Percentiles rank a stretch among this genome's conserved stretches.
These are phyloP conservation scores for Xerocomus brunneocitrinus DNA, from an alignment of 768 basidiomycete genomes.

Conservation along the genomic window DNA sequence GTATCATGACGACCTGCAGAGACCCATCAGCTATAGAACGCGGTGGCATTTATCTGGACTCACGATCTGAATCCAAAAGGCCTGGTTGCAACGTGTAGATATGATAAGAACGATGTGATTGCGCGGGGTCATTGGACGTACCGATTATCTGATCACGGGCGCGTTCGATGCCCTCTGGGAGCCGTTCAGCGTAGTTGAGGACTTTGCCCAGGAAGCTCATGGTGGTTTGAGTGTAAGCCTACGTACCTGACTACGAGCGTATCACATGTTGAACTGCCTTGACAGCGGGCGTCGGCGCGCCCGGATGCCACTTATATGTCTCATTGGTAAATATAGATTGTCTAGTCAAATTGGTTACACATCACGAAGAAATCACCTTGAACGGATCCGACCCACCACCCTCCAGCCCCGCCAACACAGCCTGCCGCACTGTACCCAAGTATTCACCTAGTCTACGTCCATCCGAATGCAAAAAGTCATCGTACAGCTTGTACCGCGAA, in stretches of 20 bases:
- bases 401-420: conserved; percentile 68
- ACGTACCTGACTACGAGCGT: background rate
- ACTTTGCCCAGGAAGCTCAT: conserved; percentile 43
- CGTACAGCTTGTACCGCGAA: conserved; percentile 78
- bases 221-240: conserved; percentile 3
- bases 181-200: conserved; percentile 30
- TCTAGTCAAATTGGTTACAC: background rate
- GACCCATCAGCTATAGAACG: background rate
- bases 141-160: conserved; percentile 35
- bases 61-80: conserved; percentile 32
- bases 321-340: background rate
- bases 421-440: conserved; percentile 65
- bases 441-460: conserved; percentile 68
- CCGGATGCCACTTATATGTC: background rate
- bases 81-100: conserved; percentile 21
- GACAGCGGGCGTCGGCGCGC: background rate
- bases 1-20: conserved; percentile 63
- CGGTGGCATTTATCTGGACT: conserved; percentile 7
- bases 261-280: background rate
- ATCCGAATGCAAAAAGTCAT: conserved; percentile 67
- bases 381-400: conserved; percentile 76
- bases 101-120: background rate
- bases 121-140: conserved; percentile 11
- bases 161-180: conserved; percentile 37
- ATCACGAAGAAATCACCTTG: conserved; percentile 35